phyloP scores from a whole-genome alignment of 495 filamentous ascomycete species.

The Trypethelium eluteriae region DNA sequence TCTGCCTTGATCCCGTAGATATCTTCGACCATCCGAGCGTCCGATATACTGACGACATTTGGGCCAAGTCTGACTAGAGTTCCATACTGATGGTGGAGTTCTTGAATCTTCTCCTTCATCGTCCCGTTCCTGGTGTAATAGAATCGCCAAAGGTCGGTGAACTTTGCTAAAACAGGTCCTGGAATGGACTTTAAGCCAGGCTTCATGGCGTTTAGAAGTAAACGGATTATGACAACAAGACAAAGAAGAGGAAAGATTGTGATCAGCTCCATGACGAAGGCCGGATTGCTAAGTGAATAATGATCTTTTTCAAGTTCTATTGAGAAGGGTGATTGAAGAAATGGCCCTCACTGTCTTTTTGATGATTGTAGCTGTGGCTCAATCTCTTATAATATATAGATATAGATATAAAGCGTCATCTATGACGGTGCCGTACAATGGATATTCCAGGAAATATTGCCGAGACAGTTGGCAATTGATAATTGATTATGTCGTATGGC shows the following conservation, averaged over 20 bases:
- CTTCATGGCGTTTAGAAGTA: constrained; percentile 9
- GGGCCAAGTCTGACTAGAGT: constrained; percentile 39
- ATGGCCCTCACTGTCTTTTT: too few species aligned
- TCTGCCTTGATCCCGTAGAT: constrained; percentile 23
- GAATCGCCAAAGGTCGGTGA: constrained; percentile 24
- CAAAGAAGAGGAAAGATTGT: neutral
- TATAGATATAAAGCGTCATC: too few species aligned
- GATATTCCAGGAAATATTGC: too few species aligned
- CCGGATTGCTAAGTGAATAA: neutral
- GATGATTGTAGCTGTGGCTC: too few species aligned
- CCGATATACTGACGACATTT: constrained; percentile 36
- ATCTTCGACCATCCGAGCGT: constrained; percentile 21
- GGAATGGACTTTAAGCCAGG: constrained; percentile 31
- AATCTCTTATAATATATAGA: too few species aligned
- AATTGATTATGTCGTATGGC: too few species aligned
- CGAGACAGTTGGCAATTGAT: too few species aligned
- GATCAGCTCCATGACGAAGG: neutral
- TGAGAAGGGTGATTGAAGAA: too few species aligned
- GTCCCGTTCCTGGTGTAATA: constrained; percentile 24
- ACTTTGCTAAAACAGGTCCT: constrained; percentile 22
- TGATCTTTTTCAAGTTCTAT: too few species aligned
- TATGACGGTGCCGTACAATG: too few species aligned
- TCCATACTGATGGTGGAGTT: constrained; percentile 37
- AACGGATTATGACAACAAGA: neutral
- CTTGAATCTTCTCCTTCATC: constrained; percentile 3